These are phyloP conservation scores for Rhodamnia rubescens DNA, from an alignment of 345 rosid genomes.

Conservation along the genomic window DNA sequence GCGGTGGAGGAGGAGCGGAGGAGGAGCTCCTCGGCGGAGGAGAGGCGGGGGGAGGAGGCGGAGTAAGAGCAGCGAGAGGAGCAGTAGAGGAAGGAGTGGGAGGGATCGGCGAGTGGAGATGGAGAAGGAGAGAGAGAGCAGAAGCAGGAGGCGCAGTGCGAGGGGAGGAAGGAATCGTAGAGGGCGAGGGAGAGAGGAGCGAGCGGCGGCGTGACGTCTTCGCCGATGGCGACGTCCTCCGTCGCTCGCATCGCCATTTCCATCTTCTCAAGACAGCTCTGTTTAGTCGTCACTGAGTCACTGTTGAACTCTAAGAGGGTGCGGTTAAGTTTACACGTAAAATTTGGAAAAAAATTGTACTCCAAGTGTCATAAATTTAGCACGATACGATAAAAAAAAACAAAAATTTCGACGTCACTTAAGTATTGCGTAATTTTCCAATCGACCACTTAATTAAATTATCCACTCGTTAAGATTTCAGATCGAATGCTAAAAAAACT, in stretches of 20 bases:
- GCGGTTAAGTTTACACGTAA: neutral
- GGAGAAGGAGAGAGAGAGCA: constrained; percentile 4
- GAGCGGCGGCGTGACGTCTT: constrained; percentile 40
- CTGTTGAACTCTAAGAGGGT: neutral
- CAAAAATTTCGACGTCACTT: too few species aligned
- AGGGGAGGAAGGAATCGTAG: constrained; percentile 35
- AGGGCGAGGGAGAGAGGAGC: constrained; percentile 44
- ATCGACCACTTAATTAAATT: too few species aligned
- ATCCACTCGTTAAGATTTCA: too few species aligned
- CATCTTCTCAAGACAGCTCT: neutral
- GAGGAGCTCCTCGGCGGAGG: constrained; percentile 15
- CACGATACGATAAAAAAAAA: too few species aligned
- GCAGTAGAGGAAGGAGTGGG: neutral
- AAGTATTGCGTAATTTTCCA: too few species aligned
- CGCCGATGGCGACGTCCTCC: constrained; percentile 27
- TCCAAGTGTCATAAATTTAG: too few species aligned
- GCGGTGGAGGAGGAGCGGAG: constrained; percentile 7
- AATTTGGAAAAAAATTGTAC: too few species aligned
- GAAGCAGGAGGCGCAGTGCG: constrained; percentile 43
- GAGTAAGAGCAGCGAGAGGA: constrained; percentile 7
- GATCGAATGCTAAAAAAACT: too few species aligned
- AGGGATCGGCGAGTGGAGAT: neutral
- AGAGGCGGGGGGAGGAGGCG: constrained; percentile 18
- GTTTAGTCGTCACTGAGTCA: neutral
- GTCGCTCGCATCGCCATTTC: constrained; percentile 41